Evolutionary conservation across 164 flowering plant species (phyloP).

Genomic region (Tetracentron sinense): DNA sequence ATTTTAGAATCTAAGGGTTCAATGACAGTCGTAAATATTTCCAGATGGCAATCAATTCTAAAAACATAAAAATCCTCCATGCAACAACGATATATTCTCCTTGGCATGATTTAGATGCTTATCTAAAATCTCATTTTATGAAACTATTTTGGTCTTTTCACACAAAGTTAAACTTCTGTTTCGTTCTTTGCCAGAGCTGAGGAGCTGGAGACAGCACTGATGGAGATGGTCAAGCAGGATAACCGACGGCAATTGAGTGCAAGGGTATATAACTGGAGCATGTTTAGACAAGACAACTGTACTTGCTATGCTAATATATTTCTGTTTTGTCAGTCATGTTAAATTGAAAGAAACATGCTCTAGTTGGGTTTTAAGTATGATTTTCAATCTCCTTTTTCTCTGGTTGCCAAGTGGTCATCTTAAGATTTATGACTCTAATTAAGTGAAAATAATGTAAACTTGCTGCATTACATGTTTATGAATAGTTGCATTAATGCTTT

Average conservation of each 20-base stretch:
- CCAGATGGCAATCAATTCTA: too few species aligned
- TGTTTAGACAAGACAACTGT: neutral
- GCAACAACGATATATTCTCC: neutral
- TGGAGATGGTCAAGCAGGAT: constrained; percentile 89
- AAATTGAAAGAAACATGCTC: neutral
- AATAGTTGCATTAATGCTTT: too few species aligned
- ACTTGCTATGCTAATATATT: neutral
- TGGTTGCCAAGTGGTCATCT: neutral
- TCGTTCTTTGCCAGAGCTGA: constrained; percentile 61
- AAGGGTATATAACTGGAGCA: constrained; percentile 46
- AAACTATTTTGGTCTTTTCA: too few species aligned
- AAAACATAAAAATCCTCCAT: neutral
- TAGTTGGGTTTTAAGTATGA: neutral
- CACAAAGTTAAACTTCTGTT: neutral
- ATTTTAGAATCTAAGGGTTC: neutral
- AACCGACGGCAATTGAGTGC: constrained; percentile 81
- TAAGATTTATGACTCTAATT: neutral
- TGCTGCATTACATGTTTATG: neutral
- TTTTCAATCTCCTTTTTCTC: neutral
- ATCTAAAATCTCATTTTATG: neutral
- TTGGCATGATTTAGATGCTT: neutral
- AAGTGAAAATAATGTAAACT: neutral
- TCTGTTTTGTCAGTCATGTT: neutral
- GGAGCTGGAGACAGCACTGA: constrained; percentile 88
- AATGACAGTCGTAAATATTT: too few species aligned